phyloP scores from a whole-genome alignment of 192 early-diverging fungal genomes.

The Podila epicladia region DNA sequence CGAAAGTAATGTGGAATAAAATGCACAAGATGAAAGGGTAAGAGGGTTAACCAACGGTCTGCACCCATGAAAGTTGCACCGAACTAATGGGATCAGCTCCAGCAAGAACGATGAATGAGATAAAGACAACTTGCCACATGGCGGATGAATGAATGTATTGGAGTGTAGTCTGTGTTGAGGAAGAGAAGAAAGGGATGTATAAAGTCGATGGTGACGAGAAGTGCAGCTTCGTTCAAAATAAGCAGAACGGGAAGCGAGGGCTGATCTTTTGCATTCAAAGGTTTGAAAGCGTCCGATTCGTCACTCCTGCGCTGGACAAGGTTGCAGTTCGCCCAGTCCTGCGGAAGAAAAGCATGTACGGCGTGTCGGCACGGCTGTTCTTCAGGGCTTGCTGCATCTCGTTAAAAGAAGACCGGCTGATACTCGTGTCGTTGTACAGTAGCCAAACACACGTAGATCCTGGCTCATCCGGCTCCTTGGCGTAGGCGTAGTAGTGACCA shows the following conservation, averaged over 20 bases:
- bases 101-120: not conserved
- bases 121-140: not conserved
- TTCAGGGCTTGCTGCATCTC: conserved; percentile 29
- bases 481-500: conserved; percentile 64
- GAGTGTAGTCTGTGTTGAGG: not conserved
- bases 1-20: not conserved
- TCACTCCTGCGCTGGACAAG: not conserved
- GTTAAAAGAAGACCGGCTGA: conserved; percentile 32
- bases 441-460: conserved; percentile 22
- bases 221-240: too few relatives aligned
- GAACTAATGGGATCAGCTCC: too few relatives aligned
- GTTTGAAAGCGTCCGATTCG: not conserved
- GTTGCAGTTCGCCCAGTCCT: not conserved
- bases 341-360: conserved; percentile 58
- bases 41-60: too few relatives aligned
- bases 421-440: conserved; percentile 50
- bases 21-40: not conserved
- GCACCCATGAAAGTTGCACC: too few relatives aligned
- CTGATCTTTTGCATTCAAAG: not conserved
- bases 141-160: not conserved
- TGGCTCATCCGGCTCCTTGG: conserved; percentile 35
- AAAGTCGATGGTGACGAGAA: too few relatives aligned
- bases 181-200: not conserved
- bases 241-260: not conserved
- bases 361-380: conserved; percentile 51